Conservation (phyloP, 441 rosid genomes). For the Pelargonium fulgidum region DNA sequence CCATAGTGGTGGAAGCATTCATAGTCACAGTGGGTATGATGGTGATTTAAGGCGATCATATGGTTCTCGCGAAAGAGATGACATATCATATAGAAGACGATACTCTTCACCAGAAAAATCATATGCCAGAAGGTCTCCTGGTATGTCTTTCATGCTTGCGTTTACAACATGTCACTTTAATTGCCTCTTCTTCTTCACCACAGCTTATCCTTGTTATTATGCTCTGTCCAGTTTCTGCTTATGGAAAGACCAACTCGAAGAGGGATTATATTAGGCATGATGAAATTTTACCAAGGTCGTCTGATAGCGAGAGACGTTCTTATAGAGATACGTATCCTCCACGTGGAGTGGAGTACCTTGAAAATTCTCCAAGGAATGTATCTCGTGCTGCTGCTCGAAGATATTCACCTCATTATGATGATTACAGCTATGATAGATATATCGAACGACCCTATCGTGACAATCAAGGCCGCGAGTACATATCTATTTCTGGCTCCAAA, state of each 20-base stretch:
- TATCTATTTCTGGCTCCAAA: background rate
- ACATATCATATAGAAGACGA: background rate
- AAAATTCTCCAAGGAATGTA: background rate
- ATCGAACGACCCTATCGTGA: background rate
- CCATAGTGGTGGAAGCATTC: background rate
- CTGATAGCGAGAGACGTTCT: background rate
- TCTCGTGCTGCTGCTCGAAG: background rate
- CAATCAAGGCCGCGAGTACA: background rate
- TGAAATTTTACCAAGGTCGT: background rate
- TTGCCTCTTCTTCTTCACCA: background rate
- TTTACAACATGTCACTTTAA: background rate
- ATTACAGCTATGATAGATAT: slow-evolving; percentile 5
- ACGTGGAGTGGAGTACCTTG: background rate
- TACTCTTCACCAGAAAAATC: background rate
- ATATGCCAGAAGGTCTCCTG: background rate
- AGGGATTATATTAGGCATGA: slow-evolving; percentile 3
- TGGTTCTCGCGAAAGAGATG: background rate
- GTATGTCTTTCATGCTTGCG: background rate
- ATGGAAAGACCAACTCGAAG: background rate
- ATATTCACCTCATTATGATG: background rate
- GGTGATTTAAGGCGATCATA: background rate
- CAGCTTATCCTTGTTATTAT: background rate
- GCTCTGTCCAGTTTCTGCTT: background rate
- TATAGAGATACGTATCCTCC: background rate
- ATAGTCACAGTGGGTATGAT: background rate